Evolutionary conservation across 1,139 yeast genomes (phyloP).

Genomic region (Zygosaccharomyces pseudobailii): DNA sequence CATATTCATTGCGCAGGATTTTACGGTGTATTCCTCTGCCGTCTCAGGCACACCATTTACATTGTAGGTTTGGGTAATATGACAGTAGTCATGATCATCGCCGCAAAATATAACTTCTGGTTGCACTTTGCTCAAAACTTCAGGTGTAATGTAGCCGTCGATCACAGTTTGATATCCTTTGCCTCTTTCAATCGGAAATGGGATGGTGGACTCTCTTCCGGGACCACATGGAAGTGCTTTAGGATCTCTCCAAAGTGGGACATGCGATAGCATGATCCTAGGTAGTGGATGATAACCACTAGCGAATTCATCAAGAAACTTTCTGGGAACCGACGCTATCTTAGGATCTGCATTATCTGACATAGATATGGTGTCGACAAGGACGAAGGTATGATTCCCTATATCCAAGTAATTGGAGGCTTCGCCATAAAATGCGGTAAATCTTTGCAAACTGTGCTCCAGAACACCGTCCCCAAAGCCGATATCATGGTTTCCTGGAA

Average conservation of each 20-base stretch:
- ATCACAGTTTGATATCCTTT: slow-evolving; percentile 75
- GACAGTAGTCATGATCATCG: slow-evolving; percentile 96
- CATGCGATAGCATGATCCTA: slow-evolving; percentile 69
- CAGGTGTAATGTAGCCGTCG: slow-evolving; percentile 51
- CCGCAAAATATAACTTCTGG: slow-evolving; percentile 81
- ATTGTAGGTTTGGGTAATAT: slow-evolving; percentile 53
- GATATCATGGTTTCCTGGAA: slow-evolving; percentile 96
- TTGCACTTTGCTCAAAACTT: slow-evolving; percentile 49
- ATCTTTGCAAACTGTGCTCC: slow-evolving; percentile 53
- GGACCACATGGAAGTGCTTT: slow-evolving; percentile 59
- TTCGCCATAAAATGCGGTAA: slow-evolving; percentile 68
- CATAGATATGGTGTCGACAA: slow-evolving; percentile 77
- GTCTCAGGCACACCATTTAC: slow-evolving; percentile 32
- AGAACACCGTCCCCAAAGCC: slow-evolving; percentile 75
- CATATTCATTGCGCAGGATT: slow-evolving; percentile 88
- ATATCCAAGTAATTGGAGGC: slow-evolving; percentile 50
- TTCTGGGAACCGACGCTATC: slow-evolving; percentile 41
- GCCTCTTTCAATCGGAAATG: slow-evolving; percentile 68
- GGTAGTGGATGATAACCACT: slow-evolving; percentile 44
- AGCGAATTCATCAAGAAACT: slow-evolving; percentile 30
- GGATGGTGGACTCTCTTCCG: slow-evolving; percentile 54
- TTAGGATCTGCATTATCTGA: slow-evolving; percentile 46
- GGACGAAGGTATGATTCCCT: slow-evolving; percentile 74
- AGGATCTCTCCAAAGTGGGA: slow-evolving; percentile 64
- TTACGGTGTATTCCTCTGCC: slow-evolving; percentile 78